phyloP scores from a whole-genome alignment of 2,329 filamentous ascomycete genomes.

The Colletotrichum kahawae region DNA sequence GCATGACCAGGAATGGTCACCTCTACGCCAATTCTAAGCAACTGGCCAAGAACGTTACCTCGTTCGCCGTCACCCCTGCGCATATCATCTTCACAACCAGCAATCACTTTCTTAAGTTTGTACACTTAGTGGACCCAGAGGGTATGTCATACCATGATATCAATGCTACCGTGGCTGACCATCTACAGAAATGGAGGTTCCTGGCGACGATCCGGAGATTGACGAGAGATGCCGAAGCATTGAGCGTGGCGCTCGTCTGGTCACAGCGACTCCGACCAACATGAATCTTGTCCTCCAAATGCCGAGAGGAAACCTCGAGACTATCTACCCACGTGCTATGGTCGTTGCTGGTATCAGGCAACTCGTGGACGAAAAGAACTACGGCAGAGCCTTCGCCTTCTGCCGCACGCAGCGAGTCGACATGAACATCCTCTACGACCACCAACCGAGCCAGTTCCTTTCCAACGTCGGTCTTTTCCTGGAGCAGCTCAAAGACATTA shows the following conservation, averaged over 20 bases:
- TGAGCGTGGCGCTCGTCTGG: conserved; percentile 84
- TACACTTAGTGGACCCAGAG: conserved; percentile 74
- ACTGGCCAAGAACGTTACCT: conserved; percentile 88
- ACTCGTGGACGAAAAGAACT: conserved; percentile 81
- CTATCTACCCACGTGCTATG: conserved; percentile 90
- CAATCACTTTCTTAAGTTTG: conserved; percentile 91
- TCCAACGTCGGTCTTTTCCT: conserved; percentile 77
- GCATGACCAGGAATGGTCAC: conserved; percentile 76
- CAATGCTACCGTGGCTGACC: conserved; percentile 24
- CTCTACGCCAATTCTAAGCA: conserved; percentile 79
- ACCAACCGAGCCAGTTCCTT: conserved; percentile 87
- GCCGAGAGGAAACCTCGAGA: conserved; percentile 94
- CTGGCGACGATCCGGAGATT: conserved; percentile 85
- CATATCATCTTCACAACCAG: conserved; percentile 94
- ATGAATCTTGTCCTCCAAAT: conserved; percentile 91
- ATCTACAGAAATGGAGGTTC: conserved; percentile 76
- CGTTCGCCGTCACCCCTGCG: conserved; percentile 79
- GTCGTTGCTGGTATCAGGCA: conserved; percentile 88
- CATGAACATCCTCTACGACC: conserved; percentile 96
- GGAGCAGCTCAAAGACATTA: conserved; percentile 80
- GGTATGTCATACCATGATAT: conserved; percentile 49
- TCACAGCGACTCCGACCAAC: conserved; percentile 87
- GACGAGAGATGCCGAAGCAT: conserved; percentile 93
- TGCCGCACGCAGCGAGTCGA: conserved; percentile 95
- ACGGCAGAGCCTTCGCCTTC: conserved; percentile 81